These are phyloP conservation scores for Coemansia sp. DNA, from an alignment of 192 early-diverging fungal genomes.

Conservation along the genomic window DNA sequence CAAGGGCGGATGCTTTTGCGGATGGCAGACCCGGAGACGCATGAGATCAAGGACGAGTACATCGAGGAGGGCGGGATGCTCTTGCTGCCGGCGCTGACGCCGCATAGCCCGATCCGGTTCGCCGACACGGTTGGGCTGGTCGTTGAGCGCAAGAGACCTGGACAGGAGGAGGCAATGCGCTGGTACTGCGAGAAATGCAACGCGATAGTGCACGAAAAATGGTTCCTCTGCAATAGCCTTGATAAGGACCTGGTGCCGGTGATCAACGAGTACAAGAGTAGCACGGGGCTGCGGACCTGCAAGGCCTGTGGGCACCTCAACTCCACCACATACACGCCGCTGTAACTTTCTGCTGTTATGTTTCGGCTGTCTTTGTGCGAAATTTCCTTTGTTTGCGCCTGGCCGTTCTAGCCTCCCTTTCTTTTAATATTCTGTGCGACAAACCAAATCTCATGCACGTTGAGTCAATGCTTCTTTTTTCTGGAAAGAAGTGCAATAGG, in stretches of 20 bases:
- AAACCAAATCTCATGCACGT: too few relatives aligned
- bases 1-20: slow-evolving; percentile 93
- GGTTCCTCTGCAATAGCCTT: slow-evolving; percentile 88
- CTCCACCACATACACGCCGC: slow-evolving; percentile 25
- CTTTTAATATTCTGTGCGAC: too few relatives aligned
- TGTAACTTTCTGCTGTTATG: too few relatives aligned
- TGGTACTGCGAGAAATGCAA: slow-evolving; percentile 95
- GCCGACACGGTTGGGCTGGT: slow-evolving; percentile 96
- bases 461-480: too few relatives aligned
- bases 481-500: too few relatives aligned
- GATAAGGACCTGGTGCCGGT: slow-evolving; percentile 89
- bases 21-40: slow-evolving; percentile 69
- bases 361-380: background rate
- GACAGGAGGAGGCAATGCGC: slow-evolving; percentile 76
- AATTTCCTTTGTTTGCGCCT: background rate
- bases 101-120: slow-evolving; percentile 93
- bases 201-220: slow-evolving; percentile 81
- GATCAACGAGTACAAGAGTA: slow-evolving; percentile 77
- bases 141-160: slow-evolving; percentile 81
- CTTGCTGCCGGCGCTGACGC: slow-evolving; percentile 86
- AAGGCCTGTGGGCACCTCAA: slow-evolving; percentile 67
- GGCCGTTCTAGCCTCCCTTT: background rate
- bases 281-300: slow-evolving; percentile 74
- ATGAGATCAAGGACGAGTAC: slow-evolving; percentile 72
- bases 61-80: slow-evolving; percentile 97